phyloP scores from a whole-genome alignment of 805 yeast species.

The Kuraishia hungarica region DNA sequence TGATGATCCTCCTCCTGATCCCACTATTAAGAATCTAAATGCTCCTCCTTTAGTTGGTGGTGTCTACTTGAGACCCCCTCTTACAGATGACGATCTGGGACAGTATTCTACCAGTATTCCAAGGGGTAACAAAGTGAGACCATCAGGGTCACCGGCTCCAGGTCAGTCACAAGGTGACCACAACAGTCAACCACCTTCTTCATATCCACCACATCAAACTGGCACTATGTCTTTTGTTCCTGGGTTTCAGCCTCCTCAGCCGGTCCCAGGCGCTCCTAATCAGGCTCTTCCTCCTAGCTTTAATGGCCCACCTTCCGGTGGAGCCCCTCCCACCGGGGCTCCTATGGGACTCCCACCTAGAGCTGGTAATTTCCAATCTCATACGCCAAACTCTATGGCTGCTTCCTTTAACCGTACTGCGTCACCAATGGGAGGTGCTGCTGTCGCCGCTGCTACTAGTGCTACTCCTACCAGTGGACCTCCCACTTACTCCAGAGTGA shows the following conservation, averaged over 20 bases:
- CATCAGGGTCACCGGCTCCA: slow-evolving; percentile 3
- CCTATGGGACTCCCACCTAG: not conserved
- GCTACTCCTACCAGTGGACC: not conserved
- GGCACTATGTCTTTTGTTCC: not conserved
- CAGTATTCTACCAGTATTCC: slow-evolving; percentile 35
- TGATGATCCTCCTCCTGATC: slow-evolving; percentile 72
- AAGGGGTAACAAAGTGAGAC: not conserved
- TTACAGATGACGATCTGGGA: slow-evolving; percentile 76
- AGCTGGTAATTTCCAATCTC: not conserved
- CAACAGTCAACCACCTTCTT: not conserved
- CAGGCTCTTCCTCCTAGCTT: not conserved
- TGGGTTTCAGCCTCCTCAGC: not conserved
- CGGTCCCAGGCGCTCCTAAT: not conserved
- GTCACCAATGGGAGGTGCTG: not conserved
- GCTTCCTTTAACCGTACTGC: not conserved
- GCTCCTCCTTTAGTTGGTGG: slow-evolving; percentile 96
- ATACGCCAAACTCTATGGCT: not conserved
- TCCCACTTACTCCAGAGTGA: slow-evolving; percentile 13
- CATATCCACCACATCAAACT: not conserved
- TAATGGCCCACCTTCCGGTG: not conserved
- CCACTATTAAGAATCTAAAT: slow-evolving; percentile 69
- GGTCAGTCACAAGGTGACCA: not conserved
- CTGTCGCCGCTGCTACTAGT: not conserved
- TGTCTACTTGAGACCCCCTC: slow-evolving; percentile 70
- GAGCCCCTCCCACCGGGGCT: too few relatives aligned